phyloP scores from a whole-genome alignment of 2,329 filamentous ascomycete genomes.

The Colletotrichum falcatum region DNA sequence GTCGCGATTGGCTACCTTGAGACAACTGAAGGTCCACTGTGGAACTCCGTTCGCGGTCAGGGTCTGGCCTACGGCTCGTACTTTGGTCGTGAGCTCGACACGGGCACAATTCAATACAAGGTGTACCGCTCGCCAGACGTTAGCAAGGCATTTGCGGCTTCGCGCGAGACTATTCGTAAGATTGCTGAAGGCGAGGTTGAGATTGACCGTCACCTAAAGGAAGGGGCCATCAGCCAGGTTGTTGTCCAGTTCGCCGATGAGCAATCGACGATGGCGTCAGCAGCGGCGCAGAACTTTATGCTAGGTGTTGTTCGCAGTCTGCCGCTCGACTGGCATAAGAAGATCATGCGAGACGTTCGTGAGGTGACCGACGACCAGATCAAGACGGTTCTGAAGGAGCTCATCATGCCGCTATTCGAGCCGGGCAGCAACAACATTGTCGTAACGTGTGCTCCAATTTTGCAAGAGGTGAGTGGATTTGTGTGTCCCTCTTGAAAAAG shows the following conservation, averaged over 20 bases:
- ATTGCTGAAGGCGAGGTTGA: constrained; percentile 77
- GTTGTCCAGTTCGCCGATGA: constrained; percentile 89
- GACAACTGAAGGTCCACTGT: constrained; percentile 92
- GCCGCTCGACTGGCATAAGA: constrained; percentile 80
- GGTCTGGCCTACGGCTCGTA: constrained; percentile 91
- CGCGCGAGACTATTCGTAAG: constrained; percentile 78
- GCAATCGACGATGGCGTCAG: constrained; percentile 84
- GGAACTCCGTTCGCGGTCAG: constrained; percentile 91
- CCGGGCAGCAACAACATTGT: constrained; percentile 86
- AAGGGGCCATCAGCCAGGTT: constrained; percentile 91
- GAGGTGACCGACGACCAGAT: constrained; percentile 83
- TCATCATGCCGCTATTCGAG: constrained; percentile 84
- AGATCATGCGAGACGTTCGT: constrained; percentile 81
- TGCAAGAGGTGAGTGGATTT: constrained; percentile 84
- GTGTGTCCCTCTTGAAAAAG: not conserved
- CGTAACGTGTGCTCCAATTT: constrained; percentile 86
- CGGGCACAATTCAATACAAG: constrained; percentile 83
- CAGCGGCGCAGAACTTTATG: constrained; percentile 86
- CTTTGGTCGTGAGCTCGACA: constrained; percentile 82
- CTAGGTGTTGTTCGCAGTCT: constrained; percentile 83
- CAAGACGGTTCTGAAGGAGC: constrained; percentile 76
- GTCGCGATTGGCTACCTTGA: constrained; percentile 94
- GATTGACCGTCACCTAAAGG: constrained; percentile 85
- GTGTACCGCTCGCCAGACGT: constrained; percentile 93
- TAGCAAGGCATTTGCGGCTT: constrained; percentile 85